phyloP scores from a whole-genome alignment of 129 eudicot genomes.

The Pittosporum tobira region DNA sequence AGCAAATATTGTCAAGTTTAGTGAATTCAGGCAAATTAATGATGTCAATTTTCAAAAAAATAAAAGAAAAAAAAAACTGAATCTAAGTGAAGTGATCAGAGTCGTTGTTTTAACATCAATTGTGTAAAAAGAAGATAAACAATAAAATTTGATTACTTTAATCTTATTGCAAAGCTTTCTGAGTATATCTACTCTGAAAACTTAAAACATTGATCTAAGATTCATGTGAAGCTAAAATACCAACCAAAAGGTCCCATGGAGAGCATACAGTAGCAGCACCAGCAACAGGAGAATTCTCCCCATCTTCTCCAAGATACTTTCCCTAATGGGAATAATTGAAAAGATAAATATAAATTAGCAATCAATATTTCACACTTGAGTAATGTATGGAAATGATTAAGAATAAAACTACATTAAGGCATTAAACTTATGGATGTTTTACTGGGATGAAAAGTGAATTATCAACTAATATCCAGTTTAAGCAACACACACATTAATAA shows the following conservation, averaged over 20 bases:
- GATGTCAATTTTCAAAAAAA: not conserved
- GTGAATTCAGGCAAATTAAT: not conserved
- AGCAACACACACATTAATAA: too few relatives aligned
- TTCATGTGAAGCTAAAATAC: not conserved
- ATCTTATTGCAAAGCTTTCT: not conserved
- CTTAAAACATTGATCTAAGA: slow-evolving; percentile 1
- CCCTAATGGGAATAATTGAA: not conserved
- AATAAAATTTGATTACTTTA: too few relatives aligned
- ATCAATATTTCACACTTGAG: too few relatives aligned
- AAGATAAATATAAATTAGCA: not conserved
- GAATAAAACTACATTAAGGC: not conserved
- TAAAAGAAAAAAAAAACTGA: too few relatives aligned
- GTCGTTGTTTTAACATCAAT: not conserved
- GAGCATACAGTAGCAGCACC: slow-evolving; percentile 8
- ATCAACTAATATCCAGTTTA: not conserved
- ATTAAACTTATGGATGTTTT: not conserved
- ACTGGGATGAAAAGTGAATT: not conserved
- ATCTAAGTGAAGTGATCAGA: not conserved
- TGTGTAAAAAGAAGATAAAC: too few relatives aligned
- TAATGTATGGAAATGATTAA: too few relatives aligned
- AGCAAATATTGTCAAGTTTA: not conserved
- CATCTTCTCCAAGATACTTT: slow-evolving; percentile 12
- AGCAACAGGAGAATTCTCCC: slow-evolving; percentile 8
- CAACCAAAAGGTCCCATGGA: slow-evolving; percentile 14
- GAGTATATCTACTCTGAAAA: not conserved